A percentile compares a stretch with the other conserved stretches of the same genome.
Evolutionary conservation across 805 yeast genomes (phyloP).

Genomic region (Candida qinlingensis): DNA sequence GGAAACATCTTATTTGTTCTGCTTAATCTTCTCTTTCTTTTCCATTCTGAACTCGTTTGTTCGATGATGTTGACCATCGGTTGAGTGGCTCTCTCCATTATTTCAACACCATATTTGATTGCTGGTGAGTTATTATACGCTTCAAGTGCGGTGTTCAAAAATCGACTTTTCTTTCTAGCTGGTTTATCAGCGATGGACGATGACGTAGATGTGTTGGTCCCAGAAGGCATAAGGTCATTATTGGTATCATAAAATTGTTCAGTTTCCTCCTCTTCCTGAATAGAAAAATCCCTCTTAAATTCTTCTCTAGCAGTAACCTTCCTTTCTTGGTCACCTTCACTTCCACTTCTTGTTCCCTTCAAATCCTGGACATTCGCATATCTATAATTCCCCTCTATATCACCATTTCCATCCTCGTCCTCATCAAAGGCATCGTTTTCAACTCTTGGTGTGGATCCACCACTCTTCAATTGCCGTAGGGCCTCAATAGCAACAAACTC

Average conservation of each 20-base stretch:
- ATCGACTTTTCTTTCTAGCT: conserved; percentile 3
- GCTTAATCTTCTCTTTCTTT: conserved; percentile 34
- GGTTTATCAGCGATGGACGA: not conserved
- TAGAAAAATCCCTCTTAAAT: conserved; percentile 9
- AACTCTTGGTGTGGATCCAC: conserved; percentile 1
- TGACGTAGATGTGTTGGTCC: not conserved
- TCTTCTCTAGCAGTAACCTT: conserved; percentile 5
- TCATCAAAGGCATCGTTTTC: not conserved
- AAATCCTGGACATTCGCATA: not conserved
- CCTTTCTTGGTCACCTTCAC: not conserved
- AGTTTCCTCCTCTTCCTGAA: conserved; percentile 23
- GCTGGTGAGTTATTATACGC: conserved; percentile 38
- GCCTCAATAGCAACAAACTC: conserved; percentile 8
- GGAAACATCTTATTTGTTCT: conserved; percentile 26
- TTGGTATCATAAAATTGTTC: conserved; percentile 39
- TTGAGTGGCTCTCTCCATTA: conserved; percentile 50
- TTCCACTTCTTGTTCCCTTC: not conserved
- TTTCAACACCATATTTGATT: conserved; percentile 56
- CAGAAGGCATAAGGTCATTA: conserved; percentile 8
- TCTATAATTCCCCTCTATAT: not conserved
- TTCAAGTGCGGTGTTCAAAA: conserved; percentile 18
- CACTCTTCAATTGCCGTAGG: conserved; percentile 7
- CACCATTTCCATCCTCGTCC: not conserved
- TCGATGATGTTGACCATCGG: conserved; percentile 49
- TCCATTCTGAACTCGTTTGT: conserved; percentile 26